Percentiles rank a stretch among this genome's conserved stretches.
Conservation (phyloP, 306 rosid species). For the Cicer bijugum region DNA sequence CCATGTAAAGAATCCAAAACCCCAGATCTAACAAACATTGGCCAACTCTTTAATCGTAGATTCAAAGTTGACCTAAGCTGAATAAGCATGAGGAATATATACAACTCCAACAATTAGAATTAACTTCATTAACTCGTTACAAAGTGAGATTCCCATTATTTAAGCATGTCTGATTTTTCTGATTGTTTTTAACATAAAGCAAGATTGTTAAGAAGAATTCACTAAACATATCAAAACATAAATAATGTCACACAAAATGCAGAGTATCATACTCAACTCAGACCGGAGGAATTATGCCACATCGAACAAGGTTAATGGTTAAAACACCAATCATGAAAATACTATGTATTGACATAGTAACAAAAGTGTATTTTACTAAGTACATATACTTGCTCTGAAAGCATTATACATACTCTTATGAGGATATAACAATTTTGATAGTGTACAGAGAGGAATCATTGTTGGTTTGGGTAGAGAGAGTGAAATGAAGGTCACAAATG, state of each 20-base stretch:
- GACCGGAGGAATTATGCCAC: constrained; percentile 1
- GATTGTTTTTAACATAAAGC: constrained; percentile 1
- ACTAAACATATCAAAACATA: neutral
- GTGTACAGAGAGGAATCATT: too few relatives aligned
- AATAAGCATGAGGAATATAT: constrained; percentile 16
- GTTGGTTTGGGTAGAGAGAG: too few relatives aligned
- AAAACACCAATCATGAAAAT: constrained; percentile 6
- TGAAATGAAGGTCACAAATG: too few relatives aligned
- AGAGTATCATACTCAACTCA: constrained; percentile 13
- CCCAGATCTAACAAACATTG: constrained; percentile 35
- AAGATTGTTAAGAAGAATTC: neutral
- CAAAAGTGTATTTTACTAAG: too few relatives aligned
- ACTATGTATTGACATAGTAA: neutral
- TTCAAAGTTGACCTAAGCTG: constrained; percentile 29
- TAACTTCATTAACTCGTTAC: neutral
- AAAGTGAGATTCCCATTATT: neutral
- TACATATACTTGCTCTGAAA: too few relatives aligned
- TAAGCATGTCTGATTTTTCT: neutral
- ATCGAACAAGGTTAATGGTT: constrained; percentile 8
- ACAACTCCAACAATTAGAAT: constrained; percentile 29
- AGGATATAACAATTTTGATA: constrained; percentile 19
- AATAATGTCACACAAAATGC: neutral
- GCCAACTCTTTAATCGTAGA: constrained; percentile 6
- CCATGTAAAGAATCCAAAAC: constrained; percentile 10
- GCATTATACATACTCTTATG: too few relatives aligned